phyloP scores from a whole-genome alignment of 768 basidiomycete genomes.

The Termitomyces sp. region DNA sequence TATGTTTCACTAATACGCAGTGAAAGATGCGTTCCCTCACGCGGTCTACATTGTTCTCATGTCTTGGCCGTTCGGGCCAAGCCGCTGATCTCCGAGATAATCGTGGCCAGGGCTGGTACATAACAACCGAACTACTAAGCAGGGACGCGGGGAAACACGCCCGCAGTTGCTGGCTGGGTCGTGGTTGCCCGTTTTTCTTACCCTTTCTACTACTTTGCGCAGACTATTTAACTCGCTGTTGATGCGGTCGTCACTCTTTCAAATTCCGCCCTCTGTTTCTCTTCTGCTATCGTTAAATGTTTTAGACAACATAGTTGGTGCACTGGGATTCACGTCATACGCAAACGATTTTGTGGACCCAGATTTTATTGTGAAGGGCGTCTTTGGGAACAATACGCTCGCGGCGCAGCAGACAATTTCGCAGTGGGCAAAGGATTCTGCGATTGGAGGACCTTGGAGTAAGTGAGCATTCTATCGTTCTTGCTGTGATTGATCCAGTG shows the following conservation, averaged over 20 bases:
- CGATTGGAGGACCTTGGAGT: conserved; percentile 52
- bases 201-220: background rate
- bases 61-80: background rate
- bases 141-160: background rate
- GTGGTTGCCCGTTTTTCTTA: background rate
- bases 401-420: conserved; percentile 43
- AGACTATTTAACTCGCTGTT: background rate
- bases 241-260: conserved; percentile 27
- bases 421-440: conserved; percentile 39
- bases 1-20: background rate
- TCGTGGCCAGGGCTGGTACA: no score
- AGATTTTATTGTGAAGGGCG: conserved; percentile 35
- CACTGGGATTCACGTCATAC: conserved; percentile 33
- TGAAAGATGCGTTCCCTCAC: background rate
- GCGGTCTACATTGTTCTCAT: no score
- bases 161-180: no score
- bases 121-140: background rate
- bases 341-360: conserved; percentile 56
- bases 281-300: background rate
- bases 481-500: background rate
- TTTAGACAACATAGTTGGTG: background rate
- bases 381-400: conserved; percentile 34
- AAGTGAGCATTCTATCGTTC: conserved; percentile 15
- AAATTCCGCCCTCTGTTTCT: conserved; percentile 15
- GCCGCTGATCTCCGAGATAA: background rate